Base-by-base conservation (phyloP, 768 basidiomycete genomes). In the Paxillus ammoniavirescens region DNA sequence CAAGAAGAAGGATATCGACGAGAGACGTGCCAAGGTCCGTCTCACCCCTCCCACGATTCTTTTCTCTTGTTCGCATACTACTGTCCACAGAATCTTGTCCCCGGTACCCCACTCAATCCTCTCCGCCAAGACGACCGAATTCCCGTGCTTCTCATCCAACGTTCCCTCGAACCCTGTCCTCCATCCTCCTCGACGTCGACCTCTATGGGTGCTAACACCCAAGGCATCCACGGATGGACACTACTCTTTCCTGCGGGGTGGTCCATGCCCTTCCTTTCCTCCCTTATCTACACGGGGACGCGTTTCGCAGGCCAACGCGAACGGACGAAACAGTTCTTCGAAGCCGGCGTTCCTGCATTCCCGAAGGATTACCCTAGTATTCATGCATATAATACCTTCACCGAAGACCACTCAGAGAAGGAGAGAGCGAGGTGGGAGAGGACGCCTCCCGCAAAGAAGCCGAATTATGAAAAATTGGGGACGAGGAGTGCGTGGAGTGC, bases 181-280 rank as follows among this genome's bases (percentile, higher is more conserved):
- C 33, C 69, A 3, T 49, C 62, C 13, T 45, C 64, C 52, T 26
- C 55, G 1, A 4, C 17, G 14, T 54, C 53, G 38, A 54, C 61
- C 14, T 61, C 65, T 8, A 55, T 54, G 36, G 61, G 68, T 14
- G 67, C 70, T 41, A 52, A 45, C 2, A 67, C 63, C 9, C 73
- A 76, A 58, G 73, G 78, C 1, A 73, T 93, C 30, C 85, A 93
- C 61, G 94, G 95, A 37, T 97, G 91, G 88, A 93, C 86, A 8
- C 73, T 99, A 8, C 75, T 97, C 43, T 67, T 96, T 31, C 96
- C 96, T 3, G 76, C 83, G 1, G 93, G 92, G 12, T 98, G 94
- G 93, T 80, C 82, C 0, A 96, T 93, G 87, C 78, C 94, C 1
- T 93, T 98, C 72, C 83, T 91, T 57, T 78, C 78, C 38, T 95